Evolutionary conservation across 2,329 filamentous ascomycete genomes (phyloP).

Genomic region (Fusarium austroafricanum): DNA sequence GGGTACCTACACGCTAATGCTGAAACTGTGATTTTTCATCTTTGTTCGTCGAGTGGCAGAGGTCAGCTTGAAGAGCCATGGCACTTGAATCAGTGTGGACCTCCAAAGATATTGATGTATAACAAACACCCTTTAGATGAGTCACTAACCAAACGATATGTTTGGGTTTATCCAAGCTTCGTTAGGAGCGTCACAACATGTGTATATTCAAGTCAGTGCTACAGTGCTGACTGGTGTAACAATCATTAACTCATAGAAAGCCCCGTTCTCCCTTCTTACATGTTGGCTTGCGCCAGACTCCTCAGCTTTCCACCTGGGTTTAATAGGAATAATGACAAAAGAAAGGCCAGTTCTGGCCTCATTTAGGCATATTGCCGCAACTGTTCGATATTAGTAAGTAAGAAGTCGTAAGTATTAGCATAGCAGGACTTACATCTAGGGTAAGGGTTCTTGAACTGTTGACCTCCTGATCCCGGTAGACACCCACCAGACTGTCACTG

Average conservation of each 20-base stretch:
- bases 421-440: conserved; percentile 81
- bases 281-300: conserved; percentile 9
- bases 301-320: conserved; percentile 11
- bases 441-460: conserved; percentile 94
- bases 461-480: conserved; percentile 93
- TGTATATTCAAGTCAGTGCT: not conserved
- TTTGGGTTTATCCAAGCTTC: not conserved
- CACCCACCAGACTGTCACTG: conserved; percentile 93
- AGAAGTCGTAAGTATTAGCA: not conserved
- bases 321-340: conserved; percentile 2
- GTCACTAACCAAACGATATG: not conserved
- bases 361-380: conserved; percentile 52
- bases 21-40: too few relatives aligned
- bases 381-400: conserved; percentile 42
- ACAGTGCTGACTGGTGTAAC: not conserved
- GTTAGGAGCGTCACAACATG: not conserved
- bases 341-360: not conserved
- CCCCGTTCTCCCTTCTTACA: conserved; percentile 5
- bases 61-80: not conserved
- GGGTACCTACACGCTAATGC: too few relatives aligned
- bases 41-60: not conserved
- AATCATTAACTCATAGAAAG: conserved; percentile 21
- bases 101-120: not conserved
- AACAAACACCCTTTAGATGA: not conserved
- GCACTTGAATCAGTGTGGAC: not conserved